Evolutionary conservation across 2,329 filamentous ascomycete species (phyloP).

Genomic region (Trichoderma koningiopsis): DNA sequence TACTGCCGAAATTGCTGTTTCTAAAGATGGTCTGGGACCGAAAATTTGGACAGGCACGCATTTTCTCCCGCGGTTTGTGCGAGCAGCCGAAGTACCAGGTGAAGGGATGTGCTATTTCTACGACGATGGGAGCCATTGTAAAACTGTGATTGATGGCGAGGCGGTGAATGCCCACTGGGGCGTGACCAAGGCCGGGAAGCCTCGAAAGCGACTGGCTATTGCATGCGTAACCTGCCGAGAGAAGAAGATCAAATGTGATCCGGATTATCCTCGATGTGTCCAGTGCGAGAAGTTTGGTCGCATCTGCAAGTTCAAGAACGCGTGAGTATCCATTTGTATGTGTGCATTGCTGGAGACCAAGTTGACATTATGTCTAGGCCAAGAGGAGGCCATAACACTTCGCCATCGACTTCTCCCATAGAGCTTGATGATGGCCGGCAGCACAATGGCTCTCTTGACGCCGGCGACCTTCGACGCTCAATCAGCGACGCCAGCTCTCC

Average conservation of each 20-base stretch:
- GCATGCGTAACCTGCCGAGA: slow-evolving; percentile 92
- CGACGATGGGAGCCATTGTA: slow-evolving; percentile 81
- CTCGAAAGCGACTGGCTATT: slow-evolving; percentile 85
- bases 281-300: slow-evolving; percentile 92
- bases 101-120: slow-evolving; percentile 85
- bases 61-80: slow-evolving; percentile 66
- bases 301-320: slow-evolving; percentile 81
- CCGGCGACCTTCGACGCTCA: slow-evolving; percentile 43
- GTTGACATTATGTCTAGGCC: slow-evolving; percentile 44
- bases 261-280: slow-evolving; percentile 81
- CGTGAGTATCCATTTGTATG: slow-evolving; percentile 59
- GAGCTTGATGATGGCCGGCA: slow-evolving; percentile 52
- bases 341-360: background rate
- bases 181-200: slow-evolving; percentile 90
- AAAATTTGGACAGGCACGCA: slow-evolving; percentile 72
- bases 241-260: slow-evolving; percentile 98
- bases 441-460: slow-evolving; percentile 37
- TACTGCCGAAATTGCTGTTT: slow-evolving; percentile 47
- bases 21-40: slow-evolving; percentile 64
- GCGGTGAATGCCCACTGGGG: slow-evolving; percentile 90
- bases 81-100: slow-evolving; percentile 68
- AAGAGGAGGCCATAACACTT: slow-evolving; percentile 60
- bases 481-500: slow-evolving; percentile 51
- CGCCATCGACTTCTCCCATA: slow-evolving; percentile 54
- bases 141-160: slow-evolving; percentile 82